Evolutionary conservation across 1,284 basidiomycete species (phyloP), one percentile per base, ranked within the genome.

Genomic region (Naganishia sp.): DNA sequence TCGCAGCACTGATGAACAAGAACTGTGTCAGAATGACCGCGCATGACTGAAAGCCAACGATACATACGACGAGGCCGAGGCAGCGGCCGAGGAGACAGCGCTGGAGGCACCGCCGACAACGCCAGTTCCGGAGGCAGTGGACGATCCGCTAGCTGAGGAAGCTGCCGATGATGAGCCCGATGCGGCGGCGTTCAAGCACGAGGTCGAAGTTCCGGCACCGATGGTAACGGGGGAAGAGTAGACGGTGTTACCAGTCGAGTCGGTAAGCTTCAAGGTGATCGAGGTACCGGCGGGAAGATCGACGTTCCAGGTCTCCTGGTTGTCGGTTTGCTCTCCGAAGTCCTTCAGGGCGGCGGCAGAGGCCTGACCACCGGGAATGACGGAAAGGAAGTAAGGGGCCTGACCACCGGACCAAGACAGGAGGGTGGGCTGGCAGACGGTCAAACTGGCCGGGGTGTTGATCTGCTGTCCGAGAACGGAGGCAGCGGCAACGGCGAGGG

Each of bases 301-400:
- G 57, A 86, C 86, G 17, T 54, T 77, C 89, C 89, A 92, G 15
- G 88, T 88, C 70, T 81, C 72, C 45, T 74, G 77, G 15, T 78
- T 85, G 1, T 80, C 83, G 49, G 63, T 50, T 60, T 72, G 71
- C 61, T 57, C 5, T 25, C 53, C 53, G 45, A 67, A 54, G 60
- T 51, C 72, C 79, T 84, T 71, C 74, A 90, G 85, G 41, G 88
- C 78, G 62, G 82, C 23, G 2, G 85, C 86, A 17, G 76, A 58
- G 3, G 84, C 71, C 72, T 90, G 85, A 54, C 85, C 86, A 85
- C 87, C 87, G 58, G 89, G 89, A 61, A 90, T 74, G 68, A 89
- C 73, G 32, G 85, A 81, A 67, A 90, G 68, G 79, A 82, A 92
- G 81, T 85, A 92, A 0, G 90, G 89, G 0, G 81, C 57, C 0